phyloP scores from a whole-genome alignment of 2,329 filamentous ascomycete genomes.

The Penicillium hesseltinei region DNA sequence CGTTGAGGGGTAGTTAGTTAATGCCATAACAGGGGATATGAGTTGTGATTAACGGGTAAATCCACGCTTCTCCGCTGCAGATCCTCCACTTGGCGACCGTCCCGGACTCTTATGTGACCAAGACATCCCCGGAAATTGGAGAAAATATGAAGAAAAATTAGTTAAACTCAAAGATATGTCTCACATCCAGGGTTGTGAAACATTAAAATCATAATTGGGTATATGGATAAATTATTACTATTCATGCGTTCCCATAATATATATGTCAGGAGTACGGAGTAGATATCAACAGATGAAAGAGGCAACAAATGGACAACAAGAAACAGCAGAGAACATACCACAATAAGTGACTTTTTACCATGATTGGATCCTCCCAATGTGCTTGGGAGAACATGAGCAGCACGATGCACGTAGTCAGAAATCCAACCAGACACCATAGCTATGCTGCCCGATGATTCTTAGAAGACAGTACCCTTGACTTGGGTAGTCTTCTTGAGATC shows the following conservation, averaged over 20 bases:
- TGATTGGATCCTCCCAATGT: background rate
- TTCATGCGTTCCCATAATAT: background rate
- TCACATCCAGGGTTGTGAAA: too few species aligned
- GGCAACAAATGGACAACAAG: background rate
- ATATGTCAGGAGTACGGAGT: background rate
- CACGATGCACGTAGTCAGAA: too few species aligned
- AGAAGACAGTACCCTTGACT: slow-evolving; percentile 52
- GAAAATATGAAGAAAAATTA: too few species aligned
- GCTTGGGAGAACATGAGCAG: background rate
- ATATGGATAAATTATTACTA: too few species aligned
- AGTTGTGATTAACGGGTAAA: slow-evolving; percentile 22
- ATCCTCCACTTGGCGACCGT: slow-evolving; percentile 11
- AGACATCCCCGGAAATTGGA: too few species aligned
- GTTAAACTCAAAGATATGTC: too few species aligned
- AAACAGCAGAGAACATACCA: background rate
- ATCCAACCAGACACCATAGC: background rate
- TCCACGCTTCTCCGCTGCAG: slow-evolving; percentile 11
- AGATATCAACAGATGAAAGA: background rate
- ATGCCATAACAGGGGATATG: background rate
- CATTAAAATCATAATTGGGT: too few species aligned
- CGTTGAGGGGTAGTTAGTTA: background rate
- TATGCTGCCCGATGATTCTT: slow-evolving; percentile 9
- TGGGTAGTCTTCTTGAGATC: slow-evolving; percentile 51
- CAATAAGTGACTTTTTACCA: background rate
- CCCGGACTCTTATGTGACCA: too few species aligned